A percentile compares a stretch with the other conserved stretches of the same genome.
These are phyloP conservation scores for Pulveroboletus sp. DNA, from an alignment of 768 basidiomycete genomes.

Conservation along the genomic window DNA sequence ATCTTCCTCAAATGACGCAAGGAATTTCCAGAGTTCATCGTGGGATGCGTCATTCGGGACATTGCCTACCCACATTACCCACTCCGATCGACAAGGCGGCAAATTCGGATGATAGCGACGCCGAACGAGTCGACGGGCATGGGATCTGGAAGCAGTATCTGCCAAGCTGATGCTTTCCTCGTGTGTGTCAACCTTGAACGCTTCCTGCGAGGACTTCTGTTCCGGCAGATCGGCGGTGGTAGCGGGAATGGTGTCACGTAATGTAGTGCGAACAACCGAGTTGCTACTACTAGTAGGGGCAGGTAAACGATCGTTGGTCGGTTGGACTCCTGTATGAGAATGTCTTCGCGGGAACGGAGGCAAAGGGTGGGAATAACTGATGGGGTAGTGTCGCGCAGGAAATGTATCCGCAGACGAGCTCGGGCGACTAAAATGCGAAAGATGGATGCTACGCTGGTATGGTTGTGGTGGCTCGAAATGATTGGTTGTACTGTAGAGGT, in stretches of 20 bases:
- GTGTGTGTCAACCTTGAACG: neutral
- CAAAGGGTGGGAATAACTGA: conserved; percentile 26
- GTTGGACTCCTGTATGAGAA: conserved; percentile 15
- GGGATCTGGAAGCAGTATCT: conserved; percentile 1
- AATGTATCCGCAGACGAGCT: conserved; percentile 22
- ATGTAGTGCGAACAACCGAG: neutral
- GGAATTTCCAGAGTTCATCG: conserved; percentile 85
- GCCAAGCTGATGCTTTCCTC: neutral
- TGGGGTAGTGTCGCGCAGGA: conserved; percentile 28
- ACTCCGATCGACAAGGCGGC: conserved; percentile 75
- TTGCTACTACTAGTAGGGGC: conserved; percentile 5
- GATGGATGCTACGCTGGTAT: conserved; percentile 38
- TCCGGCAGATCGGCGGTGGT: neutral
- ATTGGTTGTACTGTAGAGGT: conserved; percentile 29
- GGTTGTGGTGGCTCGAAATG: conserved; percentile 39
- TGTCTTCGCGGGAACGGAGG: conserved; percentile 23
- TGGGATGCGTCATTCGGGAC: conserved; percentile 80
- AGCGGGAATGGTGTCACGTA: neutral
- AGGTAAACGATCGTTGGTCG: conserved; percentile 7
- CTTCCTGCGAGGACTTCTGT: neutral
- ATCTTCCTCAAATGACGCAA: conserved; percentile 40
- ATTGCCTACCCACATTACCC: conserved; percentile 98
- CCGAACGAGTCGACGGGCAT: conserved; percentile 38
- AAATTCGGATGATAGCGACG: conserved; percentile 68
- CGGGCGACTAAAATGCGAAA: conserved; percentile 49